Base-by-base conservation (phyloP, 2,329 filamentous ascomycete genomes). In the Sarocladium brachiariae region DNA sequence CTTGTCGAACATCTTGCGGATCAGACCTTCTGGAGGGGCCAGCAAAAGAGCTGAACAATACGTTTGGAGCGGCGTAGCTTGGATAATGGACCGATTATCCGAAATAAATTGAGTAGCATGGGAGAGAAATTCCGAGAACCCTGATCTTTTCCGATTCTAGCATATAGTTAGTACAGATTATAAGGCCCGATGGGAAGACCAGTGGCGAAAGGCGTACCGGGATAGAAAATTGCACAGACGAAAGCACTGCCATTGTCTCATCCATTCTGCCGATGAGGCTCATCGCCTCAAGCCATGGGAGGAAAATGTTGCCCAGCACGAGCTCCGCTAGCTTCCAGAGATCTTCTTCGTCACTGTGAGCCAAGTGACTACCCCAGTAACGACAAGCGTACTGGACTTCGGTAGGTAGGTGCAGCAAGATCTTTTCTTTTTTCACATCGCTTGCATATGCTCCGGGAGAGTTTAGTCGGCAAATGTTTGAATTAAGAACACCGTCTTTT, bases 281-380 rank as follows among this genome's bases (percentile, higher is more conserved):
- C 13, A 70, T 53, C 13, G 62, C 66, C 54, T 72, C 67, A 11
- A 71, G 57, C 68, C 67, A 72, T 52, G 71, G 58, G 4, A 73
- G 67, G 43, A 72, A 58, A 51, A 70, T 64, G 8, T 52, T 30
- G 23, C 58, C 49, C 2, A 73, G 57, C 53, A 73, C 73, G 59
- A 57, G 9, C 4, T 51, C 33, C 6, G 21, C 50, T 31, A 8
- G 27, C 8, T 31, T 7, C 13, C 27, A 7, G 13, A 8, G 8
- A 31, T 31, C 8, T 7, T 8, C 58, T 34, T 51, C 57, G 39
- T 33, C 23, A 27, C 53, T 52, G 54, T 61, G 62, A 25, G 58
- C 47, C 8, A 63, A 38, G 54, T 72, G 68, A 48, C 64, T 14
- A 1, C 56, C 41, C 57, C 66, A 74, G 53, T 71, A 69, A 2